Conservation (phyloP, 148 eudicot genomes). For the Polygonum maritimum region DNA sequence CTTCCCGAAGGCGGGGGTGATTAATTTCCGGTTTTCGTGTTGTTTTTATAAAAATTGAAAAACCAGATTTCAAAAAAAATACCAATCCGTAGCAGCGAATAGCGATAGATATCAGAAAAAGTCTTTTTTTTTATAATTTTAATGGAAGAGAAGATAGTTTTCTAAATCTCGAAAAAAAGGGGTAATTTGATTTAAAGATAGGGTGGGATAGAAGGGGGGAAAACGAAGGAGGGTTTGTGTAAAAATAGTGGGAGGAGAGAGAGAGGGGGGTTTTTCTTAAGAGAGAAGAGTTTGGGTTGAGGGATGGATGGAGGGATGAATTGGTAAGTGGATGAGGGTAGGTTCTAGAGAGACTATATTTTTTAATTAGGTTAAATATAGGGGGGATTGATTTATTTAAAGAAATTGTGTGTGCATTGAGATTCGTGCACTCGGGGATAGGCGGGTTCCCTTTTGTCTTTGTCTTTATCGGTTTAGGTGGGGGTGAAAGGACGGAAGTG, state of each 20-base stretch:
- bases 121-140: too few species aligned
- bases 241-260: neutral
- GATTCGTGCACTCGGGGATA: conserved; percentile 1
- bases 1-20: conserved; percentile 2
- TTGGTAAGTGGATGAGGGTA: neutral
- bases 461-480: neutral
- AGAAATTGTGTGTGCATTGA: neutral
- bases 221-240: neutral
- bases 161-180: neutral
- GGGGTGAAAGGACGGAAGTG: neutral
- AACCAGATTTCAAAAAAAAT: neutral
- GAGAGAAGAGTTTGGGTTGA: conserved; percentile 4
- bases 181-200: neutral
- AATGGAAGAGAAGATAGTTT: too few species aligned
- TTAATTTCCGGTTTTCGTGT: neutral
- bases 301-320: neutral
- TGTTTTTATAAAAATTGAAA: neutral
- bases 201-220: neutral
- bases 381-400: neutral
- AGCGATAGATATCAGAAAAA: too few species aligned
- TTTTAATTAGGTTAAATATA: neutral
- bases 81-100: neutral
- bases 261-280: neutral
- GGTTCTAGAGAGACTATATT: neutral
- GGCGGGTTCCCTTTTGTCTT: neutral